Evolutionary conservation across 2,329 filamentous ascomycete species (phyloP).

Genomic region (Colletotrichum abscissum): DNA sequence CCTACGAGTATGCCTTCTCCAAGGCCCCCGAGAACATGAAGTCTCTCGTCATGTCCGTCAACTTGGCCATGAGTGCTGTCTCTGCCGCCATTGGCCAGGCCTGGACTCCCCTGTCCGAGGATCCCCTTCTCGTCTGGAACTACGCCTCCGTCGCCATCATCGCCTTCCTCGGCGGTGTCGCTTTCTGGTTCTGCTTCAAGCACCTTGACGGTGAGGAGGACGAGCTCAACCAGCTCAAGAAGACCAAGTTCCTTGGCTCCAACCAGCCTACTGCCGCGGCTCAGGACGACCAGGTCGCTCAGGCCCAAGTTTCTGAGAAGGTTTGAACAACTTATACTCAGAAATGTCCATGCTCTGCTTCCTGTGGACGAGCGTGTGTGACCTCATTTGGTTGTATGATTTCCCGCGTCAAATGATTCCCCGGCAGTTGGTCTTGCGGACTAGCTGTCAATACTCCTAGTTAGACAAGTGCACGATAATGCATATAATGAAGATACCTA

Average conservation of each 20-base stretch:
- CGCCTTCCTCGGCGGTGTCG: slow-evolving; percentile 69
- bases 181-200: slow-evolving; percentile 77
- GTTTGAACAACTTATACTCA: neutral
- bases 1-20: slow-evolving; percentile 81
- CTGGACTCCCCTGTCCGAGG: slow-evolving; percentile 68
- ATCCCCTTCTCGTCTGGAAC: slow-evolving; percentile 79
- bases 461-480: slow-evolving; percentile 21
- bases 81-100: slow-evolving; percentile 78
- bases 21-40: slow-evolving; percentile 86
- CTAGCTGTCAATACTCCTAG: slow-evolving; percentile 17
- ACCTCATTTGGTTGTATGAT: slow-evolving; percentile 30
- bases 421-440: slow-evolving; percentile 24
- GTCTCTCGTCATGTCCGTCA: slow-evolving; percentile 77
- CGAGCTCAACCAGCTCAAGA: slow-evolving; percentile 70
- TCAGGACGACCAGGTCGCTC: slow-evolving; percentile 5
- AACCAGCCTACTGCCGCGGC: slow-evolving; percentile 47
- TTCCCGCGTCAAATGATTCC: slow-evolving; percentile 36
- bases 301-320: slow-evolving; percentile 18
- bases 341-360: neutral
- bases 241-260: slow-evolving; percentile 54
- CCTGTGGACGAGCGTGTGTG: neutral
- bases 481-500: slow-evolving; percentile 26
- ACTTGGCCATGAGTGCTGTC: slow-evolving; percentile 78
- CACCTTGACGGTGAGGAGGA: slow-evolving; percentile 77
- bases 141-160: slow-evolving; percentile 73